phyloP scores from a whole-genome alignment of 805 yeast genomes.

The Allodekkera sacchari region DNA sequence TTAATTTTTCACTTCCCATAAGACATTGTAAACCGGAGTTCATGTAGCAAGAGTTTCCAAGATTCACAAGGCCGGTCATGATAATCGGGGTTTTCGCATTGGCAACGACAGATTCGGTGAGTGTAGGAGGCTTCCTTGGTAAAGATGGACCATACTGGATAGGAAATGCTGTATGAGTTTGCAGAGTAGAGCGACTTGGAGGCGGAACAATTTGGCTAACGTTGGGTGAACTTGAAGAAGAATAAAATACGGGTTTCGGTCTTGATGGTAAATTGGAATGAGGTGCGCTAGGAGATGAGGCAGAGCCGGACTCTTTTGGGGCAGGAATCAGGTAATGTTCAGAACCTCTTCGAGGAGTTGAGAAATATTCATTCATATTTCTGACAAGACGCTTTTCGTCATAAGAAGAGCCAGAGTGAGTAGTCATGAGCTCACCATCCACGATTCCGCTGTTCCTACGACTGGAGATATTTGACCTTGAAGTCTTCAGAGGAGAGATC shows the following conservation, averaged over 20 bases:
- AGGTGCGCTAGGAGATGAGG: too few species aligned
- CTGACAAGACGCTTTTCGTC: constrained; percentile 1
- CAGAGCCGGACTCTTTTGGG: too few species aligned
- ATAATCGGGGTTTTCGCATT: constrained; percentile 23
- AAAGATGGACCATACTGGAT: neutral
- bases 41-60: constrained; percentile 92
- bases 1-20: constrained; percentile 60
- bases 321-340: too few species aligned
- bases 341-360: neutral
- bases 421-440: too few species aligned
- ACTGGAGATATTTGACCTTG: too few species aligned
- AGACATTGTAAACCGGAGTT: constrained; percentile 85
- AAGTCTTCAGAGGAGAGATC: constrained; percentile 17
- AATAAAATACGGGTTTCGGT: too few species aligned
- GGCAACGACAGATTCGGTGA: neutral
- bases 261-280: too few species aligned
- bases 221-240: constrained; percentile 3
- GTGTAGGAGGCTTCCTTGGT: neutral
- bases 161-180: neutral
- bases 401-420: constrained; percentile 6
- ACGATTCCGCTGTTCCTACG: too few species aligned
- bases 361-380: constrained; percentile 4
- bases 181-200: too few species aligned
- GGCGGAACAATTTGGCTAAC: constrained; percentile 1
- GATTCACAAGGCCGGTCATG: constrained; percentile 65